These are phyloP conservation scores for Dioscorea cayenensis DNA, from an alignment of 116 monocot genomes.

Conservation along the genomic window DNA sequence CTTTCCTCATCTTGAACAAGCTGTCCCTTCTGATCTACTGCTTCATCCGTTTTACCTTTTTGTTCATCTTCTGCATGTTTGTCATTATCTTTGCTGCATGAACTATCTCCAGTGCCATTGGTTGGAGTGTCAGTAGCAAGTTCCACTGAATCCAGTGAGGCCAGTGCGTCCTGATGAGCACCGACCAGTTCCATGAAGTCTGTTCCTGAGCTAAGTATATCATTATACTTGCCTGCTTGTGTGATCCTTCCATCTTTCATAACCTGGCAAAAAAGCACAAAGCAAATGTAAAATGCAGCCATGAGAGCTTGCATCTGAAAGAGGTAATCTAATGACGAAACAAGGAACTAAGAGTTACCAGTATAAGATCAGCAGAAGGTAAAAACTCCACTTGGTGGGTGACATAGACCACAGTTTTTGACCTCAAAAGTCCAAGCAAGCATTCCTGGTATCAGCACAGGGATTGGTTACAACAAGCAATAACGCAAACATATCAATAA, in stretches of 20 bases:
- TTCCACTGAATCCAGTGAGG: conserved; percentile 36
- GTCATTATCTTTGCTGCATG: conserved; percentile 7
- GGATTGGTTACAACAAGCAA: too few species aligned
- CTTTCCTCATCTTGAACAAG: conserved; percentile 75
- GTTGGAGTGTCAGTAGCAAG: conserved; percentile 8
- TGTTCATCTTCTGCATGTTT: conserved; percentile 19
- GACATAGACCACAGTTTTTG: conserved; percentile 79
- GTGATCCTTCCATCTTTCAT: conserved; percentile 57
- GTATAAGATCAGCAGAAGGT: conserved; percentile 71
- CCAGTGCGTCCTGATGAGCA: conserved; percentile 49
- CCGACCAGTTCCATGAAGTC: conserved; percentile 62
- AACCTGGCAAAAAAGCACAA: conserved; percentile 22
- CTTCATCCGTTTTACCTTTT: conserved; percentile 28
- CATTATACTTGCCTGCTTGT: conserved; percentile 49
- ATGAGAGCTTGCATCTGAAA: background rate
- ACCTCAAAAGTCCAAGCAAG: conserved; percentile 45
- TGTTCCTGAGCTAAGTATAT: conserved; percentile 39
- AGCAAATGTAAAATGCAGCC: background rate
- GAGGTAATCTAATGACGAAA: background rate
- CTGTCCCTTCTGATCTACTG: conserved; percentile 33
- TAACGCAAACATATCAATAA: background rate
- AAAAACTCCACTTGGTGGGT: conserved; percentile 91
- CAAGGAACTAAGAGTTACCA: conserved; percentile 34
- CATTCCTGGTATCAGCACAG: conserved; percentile 39
- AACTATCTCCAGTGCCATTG: conserved; percentile 1